Percentiles rank a stretch among this genome's conserved stretches.
These are phyloP conservation scores for Fulvia fulva DNA, from an alignment of 2,329 filamentous ascomycete species.

Conservation along the genomic window DNA sequence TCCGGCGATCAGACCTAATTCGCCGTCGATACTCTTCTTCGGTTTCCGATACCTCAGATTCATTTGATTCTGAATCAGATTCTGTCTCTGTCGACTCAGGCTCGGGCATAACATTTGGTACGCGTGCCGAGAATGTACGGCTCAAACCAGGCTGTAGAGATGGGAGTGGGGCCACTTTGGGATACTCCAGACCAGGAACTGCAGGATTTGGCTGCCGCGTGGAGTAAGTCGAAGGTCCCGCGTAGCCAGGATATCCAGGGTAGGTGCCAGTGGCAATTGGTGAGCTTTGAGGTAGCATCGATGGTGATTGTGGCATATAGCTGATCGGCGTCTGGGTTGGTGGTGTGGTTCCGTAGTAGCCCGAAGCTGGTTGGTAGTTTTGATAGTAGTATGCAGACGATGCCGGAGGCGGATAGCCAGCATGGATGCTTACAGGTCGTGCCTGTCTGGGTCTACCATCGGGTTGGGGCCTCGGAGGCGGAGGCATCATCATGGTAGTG, in stretches of 20 bases:
- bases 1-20: background rate
- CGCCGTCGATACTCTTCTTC: conserved; percentile 5
- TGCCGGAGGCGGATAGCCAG: conserved; percentile 24
- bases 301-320: conserved; percentile 24
- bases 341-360: conserved; percentile 18
- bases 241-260: conserved; percentile 15
- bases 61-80: conserved; percentile 1
- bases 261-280: conserved; percentile 8
- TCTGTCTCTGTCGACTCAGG: conserved; percentile 9
- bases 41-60: background rate
- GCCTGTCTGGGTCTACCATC: conserved; percentile 13
- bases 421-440: conserved; percentile 25
- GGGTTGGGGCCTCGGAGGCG: conserved; percentile 18
- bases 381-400: conserved; percentile 26
- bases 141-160: background rate
- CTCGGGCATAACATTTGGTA: background rate
- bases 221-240: conserved; percentile 17
- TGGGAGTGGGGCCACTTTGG: conserved; percentile 6
- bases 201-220: conserved; percentile 23
- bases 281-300: conserved; percentile 16
- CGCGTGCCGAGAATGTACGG: conserved; percentile 11
- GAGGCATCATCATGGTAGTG: conserved; percentile 12
- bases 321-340: conserved; percentile 16
- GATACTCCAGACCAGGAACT: conserved; percentile 16
- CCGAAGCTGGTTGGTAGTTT: conserved; percentile 10